phyloP scores from a whole-genome alignment of 129 eudicot species.

The Flaveria ramosissima region DNA sequence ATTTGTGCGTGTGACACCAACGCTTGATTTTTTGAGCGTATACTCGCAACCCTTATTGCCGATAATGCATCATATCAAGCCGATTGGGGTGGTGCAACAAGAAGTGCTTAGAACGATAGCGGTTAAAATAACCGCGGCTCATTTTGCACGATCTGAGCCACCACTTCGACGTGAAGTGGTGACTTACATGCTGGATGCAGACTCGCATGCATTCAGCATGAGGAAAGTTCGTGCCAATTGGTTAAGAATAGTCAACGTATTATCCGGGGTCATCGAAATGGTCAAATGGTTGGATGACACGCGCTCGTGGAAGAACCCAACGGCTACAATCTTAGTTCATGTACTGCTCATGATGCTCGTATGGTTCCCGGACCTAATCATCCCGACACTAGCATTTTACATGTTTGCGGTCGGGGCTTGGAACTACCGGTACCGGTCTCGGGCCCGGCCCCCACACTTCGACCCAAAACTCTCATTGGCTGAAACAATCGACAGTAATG shows the following conservation, averaged over 20 bases:
- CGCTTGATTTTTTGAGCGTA: constrained; percentile 71
- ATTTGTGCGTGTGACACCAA: constrained; percentile 58
- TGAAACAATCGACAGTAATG: constrained; percentile 66
- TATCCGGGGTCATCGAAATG: constrained; percentile 73
- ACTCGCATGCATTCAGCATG: constrained; percentile 86
- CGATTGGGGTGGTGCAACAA: constrained; percentile 75
- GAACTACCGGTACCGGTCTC: constrained; percentile 72
- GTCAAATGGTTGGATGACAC: constrained; percentile 82
- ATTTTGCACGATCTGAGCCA: constrained; percentile 80
- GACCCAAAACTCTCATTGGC: constrained; percentile 82
- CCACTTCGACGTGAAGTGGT: constrained; percentile 88
- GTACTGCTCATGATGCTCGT: constrained; percentile 84
- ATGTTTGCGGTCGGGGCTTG: constrained; percentile 76
- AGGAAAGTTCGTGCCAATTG: constrained; percentile 90
- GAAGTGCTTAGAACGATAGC: constrained; percentile 64
- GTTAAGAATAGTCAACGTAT: constrained; percentile 71
- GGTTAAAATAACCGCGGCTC: constrained; percentile 69
- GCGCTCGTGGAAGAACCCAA: constrained; percentile 84
- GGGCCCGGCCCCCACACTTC: constrained; percentile 63
- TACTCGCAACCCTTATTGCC: constrained; percentile 81
- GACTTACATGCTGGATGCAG: constrained; percentile 73
- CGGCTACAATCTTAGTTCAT: constrained; percentile 79
- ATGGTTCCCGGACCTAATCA: constrained; percentile 89
- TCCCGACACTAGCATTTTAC: constrained; percentile 81
- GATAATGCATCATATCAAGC: constrained; percentile 85